A percentile compares a stretch with the other conserved stretches of the same genome.
These are phyloP conservation scores for Aspergillus sp. DNA, from an alignment of 2,329 filamentous ascomycete genomes.

Conservation along the genomic window DNA sequence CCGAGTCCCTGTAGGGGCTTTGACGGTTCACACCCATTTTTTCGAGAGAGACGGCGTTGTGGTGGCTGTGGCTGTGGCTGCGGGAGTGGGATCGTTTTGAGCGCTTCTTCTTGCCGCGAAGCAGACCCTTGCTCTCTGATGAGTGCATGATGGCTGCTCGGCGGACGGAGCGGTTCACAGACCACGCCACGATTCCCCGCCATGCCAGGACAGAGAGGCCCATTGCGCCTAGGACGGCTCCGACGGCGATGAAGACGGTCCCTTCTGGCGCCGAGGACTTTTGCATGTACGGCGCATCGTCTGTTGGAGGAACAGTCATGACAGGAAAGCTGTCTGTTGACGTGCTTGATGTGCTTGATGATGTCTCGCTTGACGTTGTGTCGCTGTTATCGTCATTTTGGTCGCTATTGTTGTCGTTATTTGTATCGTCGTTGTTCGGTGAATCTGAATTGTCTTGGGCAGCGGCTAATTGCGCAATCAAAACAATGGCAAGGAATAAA, in stretches of 20 bases:
- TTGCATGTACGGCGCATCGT: conserved; percentile 87
- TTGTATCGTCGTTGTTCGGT: background rate
- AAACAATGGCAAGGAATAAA: conserved; percentile 16
- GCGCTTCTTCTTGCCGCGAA: conserved; percentile 45
- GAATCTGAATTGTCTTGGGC: conserved; percentile 14
- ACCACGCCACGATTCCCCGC: conserved; percentile 84
- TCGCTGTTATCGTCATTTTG: conserved; percentile 21
- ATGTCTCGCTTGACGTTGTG: conserved; percentile 4
- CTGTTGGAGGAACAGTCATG: conserved; percentile 76
- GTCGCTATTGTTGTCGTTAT: background rate
- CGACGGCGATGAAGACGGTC: conserved; percentile 94
- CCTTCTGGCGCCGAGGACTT: conserved; percentile 82
- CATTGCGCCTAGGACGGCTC: conserved; percentile 80
- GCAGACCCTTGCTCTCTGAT: conserved; percentile 68
- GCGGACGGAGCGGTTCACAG: conserved; percentile 86
- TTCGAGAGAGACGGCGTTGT: conserved; percentile 8
- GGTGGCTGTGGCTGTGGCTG: conserved; percentile 36
- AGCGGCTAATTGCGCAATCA: conserved; percentile 18
- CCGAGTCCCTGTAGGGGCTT: conserved; percentile 9
- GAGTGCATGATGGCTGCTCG: conserved; percentile 77
- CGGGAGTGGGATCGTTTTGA: conserved; percentile 19
- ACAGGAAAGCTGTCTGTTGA: conserved; percentile 57
- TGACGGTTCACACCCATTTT: conserved; percentile 6
- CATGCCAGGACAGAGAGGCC: conserved; percentile 80
- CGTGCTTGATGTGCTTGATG: conserved; percentile 20